These are phyloP conservation scores for Ascochyta viciae-villosae DNA, from an alignment of 2,329 filamentous ascomycete species.

Conservation along the genomic window DNA sequence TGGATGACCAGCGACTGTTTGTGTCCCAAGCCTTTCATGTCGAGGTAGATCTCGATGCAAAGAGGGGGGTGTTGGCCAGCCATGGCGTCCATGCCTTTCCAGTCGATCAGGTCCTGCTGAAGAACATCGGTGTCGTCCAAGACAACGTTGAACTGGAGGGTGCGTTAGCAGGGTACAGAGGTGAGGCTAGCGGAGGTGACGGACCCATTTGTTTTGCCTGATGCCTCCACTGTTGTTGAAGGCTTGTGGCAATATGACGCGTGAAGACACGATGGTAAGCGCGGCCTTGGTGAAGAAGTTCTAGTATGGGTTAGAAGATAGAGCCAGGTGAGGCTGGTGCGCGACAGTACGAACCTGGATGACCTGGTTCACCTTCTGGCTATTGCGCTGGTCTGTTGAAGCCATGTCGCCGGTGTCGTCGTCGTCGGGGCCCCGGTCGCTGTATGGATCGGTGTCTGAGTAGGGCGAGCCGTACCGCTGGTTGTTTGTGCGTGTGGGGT, in stretches of 20 bases:
- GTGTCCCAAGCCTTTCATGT: slow-evolving; percentile 77
- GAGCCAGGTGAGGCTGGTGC: background rate
- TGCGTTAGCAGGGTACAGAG: slow-evolving; percentile 17
- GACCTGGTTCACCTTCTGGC: slow-evolving; percentile 84
- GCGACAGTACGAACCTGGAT: slow-evolving; percentile 71
- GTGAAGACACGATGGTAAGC: slow-evolving; percentile 80
- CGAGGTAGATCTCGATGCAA: slow-evolving; percentile 89
- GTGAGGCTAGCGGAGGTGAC: slow-evolving; percentile 40
- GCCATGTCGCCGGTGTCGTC: slow-evolving; percentile 57
- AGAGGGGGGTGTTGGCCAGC: slow-evolving; percentile 81
- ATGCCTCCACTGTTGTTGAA: slow-evolving; percentile 65
- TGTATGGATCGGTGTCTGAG: slow-evolving; percentile 59
- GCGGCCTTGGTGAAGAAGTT: slow-evolving; percentile 92
- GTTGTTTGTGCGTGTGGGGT: slow-evolving; percentile 74
- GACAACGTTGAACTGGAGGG: slow-evolving; percentile 85
- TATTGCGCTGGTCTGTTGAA: slow-evolving; percentile 42
- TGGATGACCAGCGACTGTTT: slow-evolving; percentile 87
- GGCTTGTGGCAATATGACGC: slow-evolving; percentile 71
- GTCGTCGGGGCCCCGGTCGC: slow-evolving; percentile 59
- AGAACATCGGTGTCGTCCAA: slow-evolving; percentile 92
- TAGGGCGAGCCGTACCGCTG: slow-evolving; percentile 70
- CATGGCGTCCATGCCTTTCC: slow-evolving; percentile 80
- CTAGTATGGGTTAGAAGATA: slow-evolving; percentile 55
- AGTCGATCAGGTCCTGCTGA: slow-evolving; percentile 77
- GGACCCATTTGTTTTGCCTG: slow-evolving; percentile 86